Conservation (phyloP, 805 yeast species). For the Myxozyma udenii region DNA sequence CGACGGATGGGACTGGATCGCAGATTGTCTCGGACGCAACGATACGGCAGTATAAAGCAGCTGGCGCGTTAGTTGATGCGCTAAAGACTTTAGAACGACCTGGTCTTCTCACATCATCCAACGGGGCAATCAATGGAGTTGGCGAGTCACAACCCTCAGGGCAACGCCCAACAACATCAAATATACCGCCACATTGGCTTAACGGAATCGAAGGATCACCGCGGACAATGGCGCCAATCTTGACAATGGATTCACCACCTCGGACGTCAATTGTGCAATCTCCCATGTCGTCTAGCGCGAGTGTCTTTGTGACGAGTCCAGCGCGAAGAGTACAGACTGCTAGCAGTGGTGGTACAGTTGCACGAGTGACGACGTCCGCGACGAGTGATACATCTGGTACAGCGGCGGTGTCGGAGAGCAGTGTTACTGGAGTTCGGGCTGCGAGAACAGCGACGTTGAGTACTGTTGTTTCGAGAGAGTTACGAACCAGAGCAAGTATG, state of each 20-base stretch:
- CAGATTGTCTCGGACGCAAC: slow-evolving; percentile 12
- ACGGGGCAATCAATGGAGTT: too few relatives aligned
- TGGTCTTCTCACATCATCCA: too few relatives aligned
- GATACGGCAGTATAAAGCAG: slow-evolving; percentile 5
- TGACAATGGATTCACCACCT: slow-evolving; percentile 13
- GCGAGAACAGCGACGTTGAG: slow-evolving; percentile 8
- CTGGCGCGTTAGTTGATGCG: slow-evolving; percentile 24
- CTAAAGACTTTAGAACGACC: slow-evolving; percentile 21
- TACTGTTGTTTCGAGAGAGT: slow-evolving; percentile 18
- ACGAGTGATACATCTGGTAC: not conserved
- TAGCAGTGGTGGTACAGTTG: slow-evolving; percentile 2
- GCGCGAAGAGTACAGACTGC: slow-evolving; percentile 9
- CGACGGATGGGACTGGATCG: not conserved
- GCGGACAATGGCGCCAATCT: slow-evolving; percentile 25
- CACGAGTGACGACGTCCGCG: slow-evolving; percentile 1
- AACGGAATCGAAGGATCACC: slow-evolving; percentile 28
- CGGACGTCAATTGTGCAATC: slow-evolving; percentile 2
- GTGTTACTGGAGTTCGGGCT: not conserved
- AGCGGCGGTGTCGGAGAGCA: not conserved
- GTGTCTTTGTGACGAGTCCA: slow-evolving; percentile 19
- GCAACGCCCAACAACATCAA: slow-evolving; percentile 5
- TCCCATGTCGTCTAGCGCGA: slow-evolving; percentile 1
- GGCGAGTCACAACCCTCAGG: slow-evolving; percentile 6
- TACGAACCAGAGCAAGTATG: slow-evolving; percentile 18
- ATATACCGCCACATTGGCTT: slow-evolving; percentile 27